These are phyloP conservation scores for Capillidium heterosporum DNA, from an alignment of 371 early-diverging fungal genomes.

Conservation along the genomic window DNA sequence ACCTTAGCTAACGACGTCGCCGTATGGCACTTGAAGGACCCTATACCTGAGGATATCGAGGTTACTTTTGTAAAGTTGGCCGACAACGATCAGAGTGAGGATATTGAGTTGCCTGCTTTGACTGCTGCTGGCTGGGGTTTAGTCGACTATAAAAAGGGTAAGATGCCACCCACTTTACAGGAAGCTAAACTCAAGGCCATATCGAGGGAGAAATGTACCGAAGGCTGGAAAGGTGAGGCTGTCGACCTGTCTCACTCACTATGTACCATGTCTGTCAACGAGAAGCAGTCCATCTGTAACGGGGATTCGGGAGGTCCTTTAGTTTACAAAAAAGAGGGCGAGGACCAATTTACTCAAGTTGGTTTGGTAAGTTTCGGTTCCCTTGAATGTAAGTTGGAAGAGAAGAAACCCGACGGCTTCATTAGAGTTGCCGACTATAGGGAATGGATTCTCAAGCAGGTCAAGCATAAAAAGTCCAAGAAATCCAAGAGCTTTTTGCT, in stretches of 20 bases:
- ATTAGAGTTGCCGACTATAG: background rate
- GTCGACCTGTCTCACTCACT: background rate
- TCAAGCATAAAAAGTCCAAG: no score
- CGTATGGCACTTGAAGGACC: background rate
- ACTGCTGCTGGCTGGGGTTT: background rate
- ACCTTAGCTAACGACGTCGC: background rate
- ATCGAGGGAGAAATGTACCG: background rate
- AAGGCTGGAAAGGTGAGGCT: background rate
- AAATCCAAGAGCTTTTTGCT: no score
- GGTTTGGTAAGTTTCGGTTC: background rate
- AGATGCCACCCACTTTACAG: background rate
- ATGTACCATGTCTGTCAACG: background rate
- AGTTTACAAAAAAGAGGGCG: background rate
- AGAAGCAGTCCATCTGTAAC: background rate
- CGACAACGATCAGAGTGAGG: background rate
- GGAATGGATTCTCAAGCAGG: background rate
- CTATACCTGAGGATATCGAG: background rate
- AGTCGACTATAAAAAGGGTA: background rate
- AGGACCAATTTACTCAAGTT: background rate
- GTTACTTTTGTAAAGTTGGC: background rate
- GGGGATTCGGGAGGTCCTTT: constrained; percentile 1
- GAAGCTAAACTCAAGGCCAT: background rate
- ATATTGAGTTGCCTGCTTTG: background rate
- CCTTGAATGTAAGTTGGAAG: background rate
- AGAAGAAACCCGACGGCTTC: background rate